These are phyloP conservation scores for Claviceps cyperi DNA, from an alignment of 2,329 filamentous ascomycete genomes.

Conservation along the genomic window DNA sequence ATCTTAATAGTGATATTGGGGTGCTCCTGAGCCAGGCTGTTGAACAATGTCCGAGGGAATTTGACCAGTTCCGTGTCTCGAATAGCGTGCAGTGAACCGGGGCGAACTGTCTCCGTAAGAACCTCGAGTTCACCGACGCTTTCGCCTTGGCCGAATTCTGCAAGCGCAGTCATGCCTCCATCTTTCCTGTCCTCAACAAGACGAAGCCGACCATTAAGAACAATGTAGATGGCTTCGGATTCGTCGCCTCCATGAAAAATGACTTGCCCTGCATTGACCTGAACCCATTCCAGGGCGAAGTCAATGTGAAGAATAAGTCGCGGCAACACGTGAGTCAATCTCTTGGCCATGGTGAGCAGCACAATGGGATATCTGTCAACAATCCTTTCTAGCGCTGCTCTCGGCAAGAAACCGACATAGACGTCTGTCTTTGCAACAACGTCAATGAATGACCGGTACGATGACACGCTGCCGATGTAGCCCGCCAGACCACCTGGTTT, in stretches of 20 bases:
- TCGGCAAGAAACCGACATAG: constrained; percentile 87
- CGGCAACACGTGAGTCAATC: constrained; percentile 77
- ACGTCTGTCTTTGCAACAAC: constrained; percentile 97
- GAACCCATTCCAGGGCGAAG: constrained; percentile 95
- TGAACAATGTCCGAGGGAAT: constrained; percentile 90
- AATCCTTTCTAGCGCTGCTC: constrained; percentile 74
- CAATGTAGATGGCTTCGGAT: constrained; percentile 96
- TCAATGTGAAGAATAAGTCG: constrained; percentile 90
- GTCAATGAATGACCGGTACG: constrained; percentile 90
- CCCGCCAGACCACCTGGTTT: constrained; percentile 91
- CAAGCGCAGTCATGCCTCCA: constrained; percentile 71
- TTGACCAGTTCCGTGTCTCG: constrained; percentile 93
- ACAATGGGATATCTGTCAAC: constrained; percentile 88
- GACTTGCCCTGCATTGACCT: constrained; percentile 87
- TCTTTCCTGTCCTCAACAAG: constrained; percentile 70
- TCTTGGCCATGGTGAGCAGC: constrained; percentile 87
- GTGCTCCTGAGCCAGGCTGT: constrained; percentile 92
- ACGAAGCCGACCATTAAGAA: constrained; percentile 81
- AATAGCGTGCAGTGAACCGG: constrained; percentile 87
- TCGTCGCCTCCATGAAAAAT: constrained; percentile 90
- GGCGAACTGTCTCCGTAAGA: constrained; percentile 82
- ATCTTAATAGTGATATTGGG: constrained; percentile 98
- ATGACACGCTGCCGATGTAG: constrained; percentile 87
- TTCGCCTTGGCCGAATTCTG: constrained; percentile 92
- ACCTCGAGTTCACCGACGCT: constrained; percentile 96